These are phyloP conservation scores for Ustilago xerochloae DNA, from an alignment of 1,284 basidiomycete species.

Conservation along the genomic window DNA sequence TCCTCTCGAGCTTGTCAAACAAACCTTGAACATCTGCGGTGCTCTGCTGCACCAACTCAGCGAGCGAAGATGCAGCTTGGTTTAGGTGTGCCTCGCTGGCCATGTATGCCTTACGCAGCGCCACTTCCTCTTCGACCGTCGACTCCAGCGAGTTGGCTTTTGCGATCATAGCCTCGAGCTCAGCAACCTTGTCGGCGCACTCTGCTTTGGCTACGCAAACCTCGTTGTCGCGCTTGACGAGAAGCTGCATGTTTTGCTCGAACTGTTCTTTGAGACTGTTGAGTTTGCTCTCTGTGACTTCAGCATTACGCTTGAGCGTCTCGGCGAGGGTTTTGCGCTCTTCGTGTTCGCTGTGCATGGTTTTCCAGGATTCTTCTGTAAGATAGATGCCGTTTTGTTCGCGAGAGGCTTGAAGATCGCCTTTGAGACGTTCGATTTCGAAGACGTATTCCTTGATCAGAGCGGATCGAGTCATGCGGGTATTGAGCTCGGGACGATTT, in stretches of 20 bases:
- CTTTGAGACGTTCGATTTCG: conserved; percentile 94
- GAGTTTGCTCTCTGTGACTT: conserved; percentile 63
- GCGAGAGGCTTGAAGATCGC: conserved; percentile 76
- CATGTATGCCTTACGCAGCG: conserved; percentile 78
- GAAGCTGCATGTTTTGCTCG: conserved; percentile 64
- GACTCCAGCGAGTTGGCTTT: conserved; percentile 40
- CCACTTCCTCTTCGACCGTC: conserved; percentile 71
- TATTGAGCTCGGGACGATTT: conserved; percentile 95
- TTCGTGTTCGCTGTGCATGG: conserved; percentile 58
- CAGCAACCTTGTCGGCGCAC: conserved; percentile 42
- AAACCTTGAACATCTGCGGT: conserved; percentile 79
- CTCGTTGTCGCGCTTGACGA: conserved; percentile 62
- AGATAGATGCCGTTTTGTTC: conserved; percentile 64
- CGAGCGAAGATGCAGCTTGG: conserved; percentile 77
- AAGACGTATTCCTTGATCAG: conserved; percentile 92
- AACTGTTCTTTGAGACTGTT: conserved; percentile 65
- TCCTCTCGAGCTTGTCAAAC: conserved; percentile 85
- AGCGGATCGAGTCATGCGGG: conserved; percentile 89
- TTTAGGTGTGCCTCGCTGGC: conserved; percentile 80
- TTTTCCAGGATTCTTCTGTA: conserved; percentile 56
- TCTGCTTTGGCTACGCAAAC: conserved; percentile 47
- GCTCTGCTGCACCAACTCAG: conserved; percentile 76
- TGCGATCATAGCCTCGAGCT: conserved; percentile 49
- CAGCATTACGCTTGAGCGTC: conserved; percentile 52
- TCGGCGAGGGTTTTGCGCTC: conserved; percentile 50